Evolutionary conservation across 78 protist genomes (phyloP), one percentile per base, ranked within the genome.

Genomic region (Creolimax fragrantissima): DNA sequence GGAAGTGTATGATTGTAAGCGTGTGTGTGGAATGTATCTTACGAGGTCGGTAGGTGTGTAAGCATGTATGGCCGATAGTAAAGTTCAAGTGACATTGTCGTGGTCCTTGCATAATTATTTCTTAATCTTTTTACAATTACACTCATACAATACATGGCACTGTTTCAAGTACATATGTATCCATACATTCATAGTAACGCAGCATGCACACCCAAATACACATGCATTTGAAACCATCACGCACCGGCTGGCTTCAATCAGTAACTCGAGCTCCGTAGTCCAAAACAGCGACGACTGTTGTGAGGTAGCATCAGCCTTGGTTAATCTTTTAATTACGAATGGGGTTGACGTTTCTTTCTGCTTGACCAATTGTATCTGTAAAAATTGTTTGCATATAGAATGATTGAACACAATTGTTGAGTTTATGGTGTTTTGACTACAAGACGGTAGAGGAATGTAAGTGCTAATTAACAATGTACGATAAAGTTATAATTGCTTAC

Each of bases 301-400:
- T 6, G 35, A 11, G 5, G 88, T 32, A 5, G 35, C 88, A 6
- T 85, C 89, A 36, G 17, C 44, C 39, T 85, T 85, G 39, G 39
- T 4, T 45, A 85, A 43, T 45, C 5, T 4, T 5, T 85, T 85
- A 3, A 85, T 85, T 11, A 85, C 89, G 5, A 5, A 85, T 5
- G 89, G 89, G n/a, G 41, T 35, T 4, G 45, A 24, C 24, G 89
- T 35, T 36, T 35, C 47, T 39, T 85, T 85, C 45, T 85, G 4
- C 89, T 85, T 85, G 39, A 41, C 89, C 89, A 85, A 39, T 83
- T 83, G 85, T 35, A 83, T 83, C 85, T 83, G 85, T 5, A 83
- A 41, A 41, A 4, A 83, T 5, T 5, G 39, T 5, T 11, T 32
- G 74, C 74, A 58, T 58, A 11, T 32, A 17, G 39, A 11, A 58